Conservation (phyloP, 2,329 filamentous ascomycete genomes). For the Trichoderma aggressivum region DNA sequence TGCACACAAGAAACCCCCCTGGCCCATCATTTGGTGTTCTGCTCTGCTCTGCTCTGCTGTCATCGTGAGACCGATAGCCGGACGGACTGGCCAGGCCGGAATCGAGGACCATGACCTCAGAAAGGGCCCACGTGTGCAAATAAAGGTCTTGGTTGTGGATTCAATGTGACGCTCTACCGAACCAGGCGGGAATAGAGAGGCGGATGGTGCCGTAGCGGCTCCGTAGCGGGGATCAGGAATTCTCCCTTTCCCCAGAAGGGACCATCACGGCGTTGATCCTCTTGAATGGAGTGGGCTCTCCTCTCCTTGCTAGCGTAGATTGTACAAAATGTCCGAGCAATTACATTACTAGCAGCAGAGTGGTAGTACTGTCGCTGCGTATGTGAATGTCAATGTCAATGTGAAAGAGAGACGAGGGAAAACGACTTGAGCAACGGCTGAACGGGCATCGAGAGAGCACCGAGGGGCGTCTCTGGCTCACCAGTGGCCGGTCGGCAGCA, state of each 20-base stretch:
- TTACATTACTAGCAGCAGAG: background rate
- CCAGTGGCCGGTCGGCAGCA: background rate
- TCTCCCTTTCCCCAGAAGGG: background rate
- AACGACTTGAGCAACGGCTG: background rate
- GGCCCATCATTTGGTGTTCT: background rate
- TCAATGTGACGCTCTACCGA: background rate
- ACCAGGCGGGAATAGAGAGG: background rate
- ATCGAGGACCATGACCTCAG: background rate
- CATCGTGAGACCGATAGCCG: background rate
- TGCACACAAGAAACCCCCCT: background rate
- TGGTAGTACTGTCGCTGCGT: background rate
- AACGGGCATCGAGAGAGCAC: background rate
- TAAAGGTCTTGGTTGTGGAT: background rate
- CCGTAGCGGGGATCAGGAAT: background rate
- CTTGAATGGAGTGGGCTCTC: background rate
- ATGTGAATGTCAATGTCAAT: background rate
- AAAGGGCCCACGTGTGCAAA: background rate
- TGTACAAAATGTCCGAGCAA: background rate
- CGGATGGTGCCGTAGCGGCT: conserved; percentile 15
- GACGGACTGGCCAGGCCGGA: background rate
- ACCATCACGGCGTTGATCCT: background rate
- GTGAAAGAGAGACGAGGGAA: background rate
- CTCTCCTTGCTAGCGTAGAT: background rate
- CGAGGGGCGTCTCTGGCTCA: background rate
- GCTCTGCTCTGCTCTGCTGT: no score